Conservation (phyloP, 805 yeast species). For the Teunomyces stri region DNA sequence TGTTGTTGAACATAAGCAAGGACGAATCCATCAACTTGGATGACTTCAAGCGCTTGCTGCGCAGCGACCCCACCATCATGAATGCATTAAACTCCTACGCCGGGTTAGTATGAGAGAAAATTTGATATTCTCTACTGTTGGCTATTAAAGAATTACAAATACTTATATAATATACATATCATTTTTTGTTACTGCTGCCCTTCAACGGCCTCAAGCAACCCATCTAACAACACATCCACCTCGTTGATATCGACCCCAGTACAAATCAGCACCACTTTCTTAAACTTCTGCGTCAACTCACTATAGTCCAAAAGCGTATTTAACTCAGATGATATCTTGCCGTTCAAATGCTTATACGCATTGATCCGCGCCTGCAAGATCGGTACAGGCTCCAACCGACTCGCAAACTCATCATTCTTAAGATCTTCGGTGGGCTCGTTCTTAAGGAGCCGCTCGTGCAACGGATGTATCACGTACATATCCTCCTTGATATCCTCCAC, state of each 20-base stretch:
- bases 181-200: slow-evolving; percentile 44
- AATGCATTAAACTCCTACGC: slow-evolving; percentile 77
- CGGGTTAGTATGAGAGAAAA: slow-evolving; percentile 55
- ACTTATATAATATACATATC: neutral
- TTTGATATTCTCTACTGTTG: neutral
- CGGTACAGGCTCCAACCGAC: slow-evolving; percentile 42
- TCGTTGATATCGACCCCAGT: slow-evolving; percentile 80
- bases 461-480: slow-evolving; percentile 72
- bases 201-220: slow-evolving; percentile 85
- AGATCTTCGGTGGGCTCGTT: slow-evolving; percentile 25
- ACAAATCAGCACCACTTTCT: slow-evolving; percentile 84
- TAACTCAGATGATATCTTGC: slow-evolving; percentile 51
- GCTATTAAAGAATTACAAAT: neutral
- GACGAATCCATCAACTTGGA: slow-evolving; percentile 67
- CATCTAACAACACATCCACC: slow-evolving; percentile 80
- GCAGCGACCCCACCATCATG: slow-evolving; percentile 72
- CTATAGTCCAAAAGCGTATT: slow-evolving; percentile 46
- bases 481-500: slow-evolving; percentile 81
- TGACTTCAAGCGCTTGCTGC: slow-evolving; percentile 81
- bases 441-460: slow-evolving; percentile 50
- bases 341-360: slow-evolving; percentile 75
- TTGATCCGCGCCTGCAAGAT: slow-evolving; percentile 73
- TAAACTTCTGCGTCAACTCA: slow-evolving; percentile 59
- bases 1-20: slow-evolving; percentile 64
- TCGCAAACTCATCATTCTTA: slow-evolving; percentile 22